phyloP scores from a whole-genome alignment of 176 grass and related monocot genomes.

The Coix lacrymajobi region DNA sequence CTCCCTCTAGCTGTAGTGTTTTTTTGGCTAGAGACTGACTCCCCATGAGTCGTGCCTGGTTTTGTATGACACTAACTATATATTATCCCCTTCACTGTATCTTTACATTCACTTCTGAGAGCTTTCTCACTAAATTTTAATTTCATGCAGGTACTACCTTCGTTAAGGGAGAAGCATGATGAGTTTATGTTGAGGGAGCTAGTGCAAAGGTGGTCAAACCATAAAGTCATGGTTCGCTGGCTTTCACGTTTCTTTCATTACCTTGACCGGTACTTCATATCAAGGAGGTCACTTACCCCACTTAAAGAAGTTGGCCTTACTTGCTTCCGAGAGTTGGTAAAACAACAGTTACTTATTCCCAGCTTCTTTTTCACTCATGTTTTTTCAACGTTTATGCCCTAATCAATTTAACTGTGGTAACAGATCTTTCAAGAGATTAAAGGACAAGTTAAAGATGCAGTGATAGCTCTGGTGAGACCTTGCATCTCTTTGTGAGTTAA shows the following conservation, averaged over 20 bases:
- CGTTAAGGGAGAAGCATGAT: constrained; percentile 85
- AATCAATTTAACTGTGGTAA: constrained; percentile 8
- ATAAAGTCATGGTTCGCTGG: constrained; percentile 95
- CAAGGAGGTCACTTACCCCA: constrained; percentile 55
- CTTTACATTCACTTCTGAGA: neutral
- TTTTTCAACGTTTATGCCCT: neutral
- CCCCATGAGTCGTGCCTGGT: neutral
- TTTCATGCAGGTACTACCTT: constrained; percentile 67
- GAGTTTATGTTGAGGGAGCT: constrained; percentile 91
- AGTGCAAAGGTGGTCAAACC: constrained; percentile 82
- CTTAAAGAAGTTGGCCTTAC: constrained; percentile 81
- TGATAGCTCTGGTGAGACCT: constrained; percentile 72
- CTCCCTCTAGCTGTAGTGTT: neutral
- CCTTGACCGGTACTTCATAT: constrained; percentile 88
- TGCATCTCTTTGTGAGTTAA: neutral
- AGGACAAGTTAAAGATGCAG: constrained; percentile 73
- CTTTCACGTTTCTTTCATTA: constrained; percentile 87
- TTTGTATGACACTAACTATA: neutral
- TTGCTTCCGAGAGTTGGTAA: constrained; percentile 80
- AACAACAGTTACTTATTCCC: neutral
- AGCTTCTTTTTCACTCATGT: neutral
- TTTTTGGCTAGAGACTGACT: neutral
- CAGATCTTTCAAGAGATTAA: constrained; percentile 95
- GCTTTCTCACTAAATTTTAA: neutral
- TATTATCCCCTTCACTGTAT: neutral